Evolutionary conservation across 352 stramenopile genomes (phyloP).

Genomic region (Pythium scleroteichum): DNA sequence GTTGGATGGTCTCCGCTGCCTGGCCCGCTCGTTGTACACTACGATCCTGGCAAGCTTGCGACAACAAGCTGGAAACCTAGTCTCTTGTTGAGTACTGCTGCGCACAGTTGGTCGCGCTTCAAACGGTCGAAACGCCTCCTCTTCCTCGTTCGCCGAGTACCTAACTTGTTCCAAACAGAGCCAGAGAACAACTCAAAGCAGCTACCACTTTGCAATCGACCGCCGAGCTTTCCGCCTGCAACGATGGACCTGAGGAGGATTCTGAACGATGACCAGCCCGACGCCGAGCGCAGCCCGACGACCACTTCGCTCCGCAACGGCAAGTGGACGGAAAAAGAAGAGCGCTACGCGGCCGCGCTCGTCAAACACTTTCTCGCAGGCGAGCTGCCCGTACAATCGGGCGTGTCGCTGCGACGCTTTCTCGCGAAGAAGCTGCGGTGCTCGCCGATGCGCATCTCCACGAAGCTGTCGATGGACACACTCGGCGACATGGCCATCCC

Average conservation of each 20-base stretch:
- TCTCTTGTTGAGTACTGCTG: no score
- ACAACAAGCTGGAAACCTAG: no score
- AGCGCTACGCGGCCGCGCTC: slow-evolving; percentile 26
- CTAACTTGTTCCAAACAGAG: no score
- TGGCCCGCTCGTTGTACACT: no score
- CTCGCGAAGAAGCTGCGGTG: slow-evolving; percentile 34
- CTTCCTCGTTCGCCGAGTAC: no score
- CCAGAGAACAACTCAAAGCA: no score
- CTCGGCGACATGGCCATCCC: slow-evolving; percentile 21
- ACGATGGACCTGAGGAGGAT: not conserved
- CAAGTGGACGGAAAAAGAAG: slow-evolving; percentile 34
- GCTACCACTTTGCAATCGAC: not conserved
- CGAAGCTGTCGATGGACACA: slow-evolving; percentile 26
- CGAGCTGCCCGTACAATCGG: slow-evolving; percentile 22
- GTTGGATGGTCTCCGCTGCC: no score
- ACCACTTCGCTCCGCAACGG: slow-evolving; percentile 19
- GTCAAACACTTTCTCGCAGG: slow-evolving; percentile 27
- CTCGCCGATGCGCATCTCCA: slow-evolving; percentile 34
- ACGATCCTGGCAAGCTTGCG: no score
- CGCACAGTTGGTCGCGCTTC: no score
- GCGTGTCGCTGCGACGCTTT: slow-evolving; percentile 28
- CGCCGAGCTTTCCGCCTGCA: not conserved
- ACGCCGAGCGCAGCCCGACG: not conserved
- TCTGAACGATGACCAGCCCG: not conserved
- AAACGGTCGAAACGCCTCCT: no score